phyloP scores from a whole-genome alignment of 139 green algal species.

The Coelastrella sp. region DNA sequence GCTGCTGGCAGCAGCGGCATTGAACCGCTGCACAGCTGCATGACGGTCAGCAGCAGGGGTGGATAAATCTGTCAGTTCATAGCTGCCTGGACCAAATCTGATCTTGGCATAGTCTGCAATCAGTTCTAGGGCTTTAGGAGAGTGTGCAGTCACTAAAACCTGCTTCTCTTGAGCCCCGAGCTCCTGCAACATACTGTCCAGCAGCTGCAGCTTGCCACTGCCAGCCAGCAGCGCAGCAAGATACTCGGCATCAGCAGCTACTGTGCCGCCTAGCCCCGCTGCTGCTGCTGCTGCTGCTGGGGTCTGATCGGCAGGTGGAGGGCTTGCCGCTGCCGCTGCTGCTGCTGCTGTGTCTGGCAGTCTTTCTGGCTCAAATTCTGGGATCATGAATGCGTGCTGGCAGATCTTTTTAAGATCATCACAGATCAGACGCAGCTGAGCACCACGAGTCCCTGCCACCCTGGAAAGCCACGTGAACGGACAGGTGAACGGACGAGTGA shows the following conservation, averaged over 20 bases:
- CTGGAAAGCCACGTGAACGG: not conserved
- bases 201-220: slow-evolving; percentile 75
- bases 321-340: not conserved
- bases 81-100: slow-evolving; percentile 49
- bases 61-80: slow-evolving; percentile 62
- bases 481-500: not conserved
- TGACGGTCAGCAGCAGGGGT: slow-evolving; percentile 60
- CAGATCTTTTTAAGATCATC: slow-evolving; percentile 72
- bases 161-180: slow-evolving; percentile 54
- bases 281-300: not conserved
- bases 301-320: slow-evolving; percentile 4
- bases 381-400: slow-evolving; percentile 65
- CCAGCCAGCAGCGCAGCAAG: slow-evolving; percentile 39
- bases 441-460: slow-evolving; percentile 46
- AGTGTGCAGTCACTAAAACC: slow-evolving; percentile 73
- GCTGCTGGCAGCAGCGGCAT: slow-evolving; percentile 26
- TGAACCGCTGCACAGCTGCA: slow-evolving; percentile 68
- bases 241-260: slow-evolving; percentile 48
- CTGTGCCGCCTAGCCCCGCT: slow-evolving; percentile 56
- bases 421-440: slow-evolving; percentile 63
- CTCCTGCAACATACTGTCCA: slow-evolving; percentile 71
- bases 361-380: slow-evolving; percentile 55
- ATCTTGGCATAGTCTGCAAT: slow-evolving; percentile 57
- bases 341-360: not conserved
- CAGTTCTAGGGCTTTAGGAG: slow-evolving; percentile 66